Evolutionary conservation across 805 yeast species (phyloP).

Genomic region (Yamadazyma endophytica): DNA sequence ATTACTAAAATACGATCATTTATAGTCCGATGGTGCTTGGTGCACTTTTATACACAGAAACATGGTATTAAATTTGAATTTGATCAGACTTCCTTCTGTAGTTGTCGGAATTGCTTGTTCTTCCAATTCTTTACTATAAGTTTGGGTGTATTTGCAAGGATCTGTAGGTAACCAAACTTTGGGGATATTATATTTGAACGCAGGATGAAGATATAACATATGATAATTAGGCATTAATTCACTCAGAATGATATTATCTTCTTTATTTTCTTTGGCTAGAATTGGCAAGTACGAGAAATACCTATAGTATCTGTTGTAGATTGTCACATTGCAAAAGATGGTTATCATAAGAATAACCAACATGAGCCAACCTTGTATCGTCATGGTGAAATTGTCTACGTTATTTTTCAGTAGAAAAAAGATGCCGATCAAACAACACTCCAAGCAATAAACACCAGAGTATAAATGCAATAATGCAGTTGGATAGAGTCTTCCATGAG

Average conservation of each 20-base stretch:
- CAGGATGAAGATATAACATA: constrained; percentile 33
- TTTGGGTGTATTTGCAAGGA: no score
- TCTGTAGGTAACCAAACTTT: constrained; percentile 39
- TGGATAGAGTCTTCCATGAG: constrained; percentile 69
- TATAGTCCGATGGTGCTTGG: constrained; percentile 31
- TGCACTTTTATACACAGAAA: constrained; percentile 15
- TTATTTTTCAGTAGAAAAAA: constrained; percentile 58
- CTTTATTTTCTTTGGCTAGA: constrained; percentile 2
- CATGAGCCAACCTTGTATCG: constrained; percentile 51
- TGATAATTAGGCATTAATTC: constrained; percentile 17
- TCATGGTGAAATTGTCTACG: constrained; percentile 40
- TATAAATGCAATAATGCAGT: constrained; percentile 72
- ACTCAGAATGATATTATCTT: constrained; percentile 2
- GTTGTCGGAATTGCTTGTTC: no score
- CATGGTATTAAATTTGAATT: constrained; percentile 6
- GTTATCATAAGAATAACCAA: constrained; percentile 49
- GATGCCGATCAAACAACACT: constrained; percentile 72
- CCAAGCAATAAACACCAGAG: constrained; percentile 78
- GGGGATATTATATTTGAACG: constrained; percentile 33
- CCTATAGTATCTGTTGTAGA: constrained; percentile 38
- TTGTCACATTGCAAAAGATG: constrained; percentile 50
- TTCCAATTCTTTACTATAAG: constrained; percentile 15
- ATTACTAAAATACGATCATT: constrained; percentile 10
- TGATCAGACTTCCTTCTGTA: constrained; percentile 14
- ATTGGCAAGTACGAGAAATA: constrained; percentile 27